Percentiles rank a stretch among this genome's conserved stretches.
Evolutionary conservation across 73 alveolate genomes (phyloP).

Genomic region (Tetrahymena thermophila): DNA sequence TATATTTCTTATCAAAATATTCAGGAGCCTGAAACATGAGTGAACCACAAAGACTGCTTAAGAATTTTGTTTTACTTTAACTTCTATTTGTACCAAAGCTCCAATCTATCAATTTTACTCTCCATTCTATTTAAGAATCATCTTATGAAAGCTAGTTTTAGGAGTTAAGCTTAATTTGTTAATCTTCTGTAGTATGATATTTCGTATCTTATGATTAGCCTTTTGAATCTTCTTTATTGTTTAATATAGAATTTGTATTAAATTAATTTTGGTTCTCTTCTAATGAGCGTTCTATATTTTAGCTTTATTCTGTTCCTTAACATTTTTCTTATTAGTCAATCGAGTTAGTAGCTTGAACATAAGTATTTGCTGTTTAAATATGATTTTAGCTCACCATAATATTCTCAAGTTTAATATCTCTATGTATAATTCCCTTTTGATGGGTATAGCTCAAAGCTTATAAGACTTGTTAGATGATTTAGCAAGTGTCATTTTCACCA

Average conservation of each 20-base stretch:
- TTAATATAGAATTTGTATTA: too few relatives aligned
- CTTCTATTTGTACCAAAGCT: not conserved
- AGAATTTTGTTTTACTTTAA: not conserved
- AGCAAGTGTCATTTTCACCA: not conserved
- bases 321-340: not conserved
- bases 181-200: not conserved
- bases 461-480: not conserved
- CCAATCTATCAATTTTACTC: not conserved
- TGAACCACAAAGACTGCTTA: not conserved
- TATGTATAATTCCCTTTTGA: constrained; percentile 19
- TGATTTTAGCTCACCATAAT: constrained; percentile 17
- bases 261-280: not conserved
- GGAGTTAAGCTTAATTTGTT: not conserved
- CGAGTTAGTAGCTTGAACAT: not conserved
- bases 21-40: not conserved
- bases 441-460: constrained; percentile 16
- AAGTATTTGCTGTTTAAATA: not conserved
- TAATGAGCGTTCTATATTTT: not conserved
- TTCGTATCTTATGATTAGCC: not conserved
- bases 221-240: too few relatives aligned
- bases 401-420: constrained; percentile 40
- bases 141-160: not conserved
- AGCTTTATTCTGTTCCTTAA: too few relatives aligned
- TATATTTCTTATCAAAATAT: not conserved
- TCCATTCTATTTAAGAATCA: not conserved